These are phyloP conservation scores for Cryptococcus sp. DNA, from an alignment of 1,284 basidiomycete genomes.

Conservation along the genomic window DNA sequence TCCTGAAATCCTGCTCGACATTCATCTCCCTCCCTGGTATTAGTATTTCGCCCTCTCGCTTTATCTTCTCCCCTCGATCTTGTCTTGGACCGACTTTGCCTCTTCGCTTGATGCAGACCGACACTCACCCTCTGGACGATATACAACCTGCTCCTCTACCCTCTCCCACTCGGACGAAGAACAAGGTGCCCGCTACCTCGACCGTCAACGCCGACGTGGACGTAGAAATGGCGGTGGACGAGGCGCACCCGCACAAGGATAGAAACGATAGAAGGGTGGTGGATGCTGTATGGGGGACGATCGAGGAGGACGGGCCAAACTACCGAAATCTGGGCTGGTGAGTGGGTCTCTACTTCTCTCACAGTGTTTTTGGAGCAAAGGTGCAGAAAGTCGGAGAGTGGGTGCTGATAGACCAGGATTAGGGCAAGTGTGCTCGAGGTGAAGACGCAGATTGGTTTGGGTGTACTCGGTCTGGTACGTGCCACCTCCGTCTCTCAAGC, in stretches of 20 bases:
- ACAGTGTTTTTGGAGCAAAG: background rate
- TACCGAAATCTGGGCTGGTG: constrained; percentile 35
- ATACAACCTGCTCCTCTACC: too few relatives aligned
- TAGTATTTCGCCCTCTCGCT: too few relatives aligned
- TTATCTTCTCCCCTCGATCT: too few relatives aligned
- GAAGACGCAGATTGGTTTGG: constrained; percentile 40
- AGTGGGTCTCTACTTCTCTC: constrained; percentile 6
- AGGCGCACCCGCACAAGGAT: background rate
- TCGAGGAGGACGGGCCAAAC: constrained; percentile 34
- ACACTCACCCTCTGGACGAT: too few relatives aligned
- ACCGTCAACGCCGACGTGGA: too few relatives aligned
- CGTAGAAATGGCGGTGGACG: background rate
- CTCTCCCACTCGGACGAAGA: too few relatives aligned
- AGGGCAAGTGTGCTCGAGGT: constrained; percentile 27
- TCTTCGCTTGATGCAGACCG: too few relatives aligned
- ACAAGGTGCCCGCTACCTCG: too few relatives aligned
- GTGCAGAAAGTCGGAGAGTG: background rate
- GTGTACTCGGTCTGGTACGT: constrained; percentile 32
- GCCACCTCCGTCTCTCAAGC: background rate
- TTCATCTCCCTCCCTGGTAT: too few relatives aligned
- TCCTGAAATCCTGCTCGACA: too few relatives aligned
- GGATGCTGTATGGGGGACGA: constrained; percentile 39
- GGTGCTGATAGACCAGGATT: constrained; percentile 16
- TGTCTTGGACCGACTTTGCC: too few relatives aligned
- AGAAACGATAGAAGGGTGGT: constrained; percentile 4